A percentile compares a stretch with the other conserved stretches of the same genome.
These are phyloP conservation scores for Torulaspora pretoriensis DNA, from an alignment of 1,139 yeast species.

Conservation along the genomic window DNA sequence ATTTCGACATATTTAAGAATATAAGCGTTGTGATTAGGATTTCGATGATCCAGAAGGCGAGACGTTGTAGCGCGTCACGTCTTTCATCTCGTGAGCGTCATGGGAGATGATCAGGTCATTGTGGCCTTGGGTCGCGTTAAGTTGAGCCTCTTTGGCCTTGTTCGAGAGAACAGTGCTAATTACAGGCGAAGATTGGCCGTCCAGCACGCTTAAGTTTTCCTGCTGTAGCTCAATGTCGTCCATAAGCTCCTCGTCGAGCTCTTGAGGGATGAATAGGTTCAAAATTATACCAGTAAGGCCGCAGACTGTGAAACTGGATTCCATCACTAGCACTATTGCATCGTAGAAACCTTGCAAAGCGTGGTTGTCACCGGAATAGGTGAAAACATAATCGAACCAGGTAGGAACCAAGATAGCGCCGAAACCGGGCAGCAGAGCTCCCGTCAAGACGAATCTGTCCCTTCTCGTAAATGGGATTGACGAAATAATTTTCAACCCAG, in stretches of 20 bases:
- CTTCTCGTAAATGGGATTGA: constrained; percentile 76
- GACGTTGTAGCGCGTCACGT: constrained; percentile 3
- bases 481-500: constrained; percentile 79
- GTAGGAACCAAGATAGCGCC: constrained; percentile 70
- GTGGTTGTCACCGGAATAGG: constrained; percentile 64
- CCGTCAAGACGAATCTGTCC: constrained; percentile 79
- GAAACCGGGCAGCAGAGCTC: constrained; percentile 69
- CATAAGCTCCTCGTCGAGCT: constrained; percentile 49
- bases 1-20: background rate
- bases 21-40: background rate
- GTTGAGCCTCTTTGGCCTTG: constrained; percentile 18
- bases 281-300: constrained; percentile 73
- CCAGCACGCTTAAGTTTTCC: constrained; percentile 24
- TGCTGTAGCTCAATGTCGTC: constrained; percentile 28
- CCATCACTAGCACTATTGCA: constrained; percentile 79
- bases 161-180: constrained; percentile 12
- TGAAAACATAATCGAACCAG: constrained; percentile 75
- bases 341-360: constrained; percentile 66
- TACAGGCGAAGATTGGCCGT: constrained; percentile 17
- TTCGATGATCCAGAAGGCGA: constrained; percentile 6
- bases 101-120: constrained; percentile 2
- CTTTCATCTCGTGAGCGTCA: constrained; percentile 8
- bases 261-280: constrained; percentile 70
- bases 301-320: constrained; percentile 80
- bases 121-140: background rate